phyloP scores from a whole-genome alignment of 208 protist species.

The Jaenimonas drosophilae region DNA sequence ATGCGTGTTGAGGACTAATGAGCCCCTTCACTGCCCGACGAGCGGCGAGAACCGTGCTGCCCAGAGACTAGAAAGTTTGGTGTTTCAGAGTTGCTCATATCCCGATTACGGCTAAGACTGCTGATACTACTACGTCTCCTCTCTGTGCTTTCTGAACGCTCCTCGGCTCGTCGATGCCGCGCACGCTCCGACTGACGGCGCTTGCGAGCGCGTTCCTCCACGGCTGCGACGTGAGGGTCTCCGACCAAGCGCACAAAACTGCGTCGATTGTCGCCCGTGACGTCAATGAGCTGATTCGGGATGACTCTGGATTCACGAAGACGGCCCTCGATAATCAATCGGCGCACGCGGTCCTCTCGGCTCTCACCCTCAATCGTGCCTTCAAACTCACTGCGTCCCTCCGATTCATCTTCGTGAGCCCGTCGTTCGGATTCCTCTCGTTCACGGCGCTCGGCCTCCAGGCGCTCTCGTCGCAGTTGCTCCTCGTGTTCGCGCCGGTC shows the following conservation, averaged over 20 bases:
- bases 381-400: background rate
- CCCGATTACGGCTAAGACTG: background rate
- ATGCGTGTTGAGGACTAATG: background rate
- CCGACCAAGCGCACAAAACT: conserved; percentile 36
- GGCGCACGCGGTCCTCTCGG: background rate
- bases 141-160: background rate
- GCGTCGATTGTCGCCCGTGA: background rate
- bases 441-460: background rate
- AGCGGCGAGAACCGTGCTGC: background rate
- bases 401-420: background rate
- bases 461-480: background rate
- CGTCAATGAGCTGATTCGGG: conserved; percentile 12
- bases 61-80: background rate
- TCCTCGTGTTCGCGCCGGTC: background rate
- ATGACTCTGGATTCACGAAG: conserved; percentile 22
- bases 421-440: background rate
- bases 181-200: conserved; percentile 16
- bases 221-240: conserved; percentile 20
- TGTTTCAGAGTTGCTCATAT: background rate
- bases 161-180: conserved; percentile 15
- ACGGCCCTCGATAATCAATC: background rate
- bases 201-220: conserved; percentile 29
- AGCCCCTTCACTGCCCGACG: background rate
- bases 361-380: background rate
- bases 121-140: background rate